Base-by-base conservation (phyloP, 352 stramenopile species). In the Phytophthora melonis region DNA sequence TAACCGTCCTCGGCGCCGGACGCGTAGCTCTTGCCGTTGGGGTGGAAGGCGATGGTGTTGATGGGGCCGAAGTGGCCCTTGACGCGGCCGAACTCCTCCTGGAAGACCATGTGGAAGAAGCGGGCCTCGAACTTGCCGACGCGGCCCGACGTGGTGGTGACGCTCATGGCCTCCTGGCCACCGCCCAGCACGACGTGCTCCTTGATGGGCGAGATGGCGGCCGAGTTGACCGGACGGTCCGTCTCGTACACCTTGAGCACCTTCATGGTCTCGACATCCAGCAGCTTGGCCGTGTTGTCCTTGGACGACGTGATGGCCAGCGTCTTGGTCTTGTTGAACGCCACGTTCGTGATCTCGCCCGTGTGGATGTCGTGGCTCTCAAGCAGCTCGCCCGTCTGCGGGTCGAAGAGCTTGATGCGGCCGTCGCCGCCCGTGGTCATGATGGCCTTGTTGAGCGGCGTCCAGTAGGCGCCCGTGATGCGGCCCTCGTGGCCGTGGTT, bases 1-100 rank as follows among this genome's bases (percentile, higher is more conserved):
- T 99, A 99, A 54, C 98, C 98, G 79, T 99, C 98, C 76, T 99
- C 98, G 13, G 97, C 97, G 47, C 98, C 98, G 71, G 94, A 99
- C n/a, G 97, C 97, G 91, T 98, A 99, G 83, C 94, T 98, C 80
- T 95, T 97, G 72, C 98, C 98, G 78, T 99, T 97, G 6, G 98
- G 98, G 81, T 99, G 98, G 79, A 99, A 98, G 59, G 94, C 95
- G 55, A 99, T 95, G 53, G 98, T 98, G 90, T 99, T 99, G 78
- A 99, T 99, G 30, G 98, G 98, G 57, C 98, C 98, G 82, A 99
- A 99, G 81, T 99, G 98, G 63, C 98, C 98, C 87, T 99, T 99
- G 41, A 99, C 97, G 63, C 92, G 92, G 6, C 95, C 98, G 81
- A 99, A 99, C 81, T 99, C 97, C 71, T 99, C 96, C 80, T 99